Percentiles rank a stretch among this genome's conserved stretches.
These are phyloP conservation scores for Cladosporium cucumerinum DNA, from an alignment of 2,329 filamentous ascomycete species.

Conservation along the genomic window DNA sequence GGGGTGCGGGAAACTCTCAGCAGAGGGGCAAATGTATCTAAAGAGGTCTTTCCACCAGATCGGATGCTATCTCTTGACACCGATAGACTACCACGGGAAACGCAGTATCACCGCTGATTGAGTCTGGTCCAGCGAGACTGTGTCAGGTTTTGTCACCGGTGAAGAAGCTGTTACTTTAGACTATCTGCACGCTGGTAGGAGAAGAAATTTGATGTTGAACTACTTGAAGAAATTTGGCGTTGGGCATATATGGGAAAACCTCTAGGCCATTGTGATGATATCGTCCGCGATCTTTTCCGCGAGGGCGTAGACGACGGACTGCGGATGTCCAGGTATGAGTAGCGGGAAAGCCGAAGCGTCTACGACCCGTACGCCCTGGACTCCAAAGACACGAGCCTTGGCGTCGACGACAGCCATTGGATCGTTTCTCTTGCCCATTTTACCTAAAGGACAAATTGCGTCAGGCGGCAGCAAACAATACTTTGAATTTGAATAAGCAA, in stretches of 20 bases:
- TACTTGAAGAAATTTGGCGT: background rate
- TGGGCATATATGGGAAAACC: background rate
- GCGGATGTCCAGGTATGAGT: constrained; percentile 27
- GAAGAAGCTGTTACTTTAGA: no score
- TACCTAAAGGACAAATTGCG: background rate
- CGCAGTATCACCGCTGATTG: no score
- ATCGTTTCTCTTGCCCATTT: constrained; percentile 24
- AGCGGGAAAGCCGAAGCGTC: constrained; percentile 25
- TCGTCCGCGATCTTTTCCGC: background rate
- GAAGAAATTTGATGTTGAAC: background rate
- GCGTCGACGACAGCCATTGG: constrained; percentile 24
- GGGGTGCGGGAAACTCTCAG: no score
- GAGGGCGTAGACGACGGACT: constrained; percentile 19
- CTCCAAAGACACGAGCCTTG: constrained; percentile 23
- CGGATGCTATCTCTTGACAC: no score
- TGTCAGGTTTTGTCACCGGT: no score
- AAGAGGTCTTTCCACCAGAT: no score
- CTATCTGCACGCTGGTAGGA: background rate
- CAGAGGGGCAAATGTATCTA: no score
- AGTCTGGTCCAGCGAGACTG: no score
- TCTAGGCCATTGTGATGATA: background rate
- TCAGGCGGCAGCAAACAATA: background rate
- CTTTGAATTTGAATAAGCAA: background rate
- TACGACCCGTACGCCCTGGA: constrained; percentile 24
- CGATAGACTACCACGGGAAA: no score